These are phyloP conservation scores for Lepidium campestre DNA, from an alignment of 441 rosid species.

Conservation along the genomic window DNA sequence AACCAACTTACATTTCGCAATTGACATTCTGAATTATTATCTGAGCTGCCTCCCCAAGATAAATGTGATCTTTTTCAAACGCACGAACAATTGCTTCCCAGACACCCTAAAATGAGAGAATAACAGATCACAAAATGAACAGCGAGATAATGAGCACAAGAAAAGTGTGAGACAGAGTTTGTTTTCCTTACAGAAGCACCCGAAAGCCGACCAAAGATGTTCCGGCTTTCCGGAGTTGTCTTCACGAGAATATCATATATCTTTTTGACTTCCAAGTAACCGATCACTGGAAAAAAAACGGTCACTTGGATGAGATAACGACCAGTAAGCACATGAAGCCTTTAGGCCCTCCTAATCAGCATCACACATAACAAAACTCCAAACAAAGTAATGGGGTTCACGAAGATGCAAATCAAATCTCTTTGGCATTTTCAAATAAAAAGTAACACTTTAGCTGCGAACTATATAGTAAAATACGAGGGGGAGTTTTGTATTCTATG, in stretches of 20 bases:
- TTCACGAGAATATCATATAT: constrained; percentile 71
- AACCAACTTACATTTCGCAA: constrained; percentile 77
- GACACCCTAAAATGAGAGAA: constrained; percentile 46
- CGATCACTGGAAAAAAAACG: constrained; percentile 46
- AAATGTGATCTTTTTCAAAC: constrained; percentile 82
- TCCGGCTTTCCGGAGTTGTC: constrained; percentile 77
- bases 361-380: neutral
- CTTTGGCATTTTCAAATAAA: neutral
- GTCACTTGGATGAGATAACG: neutral
- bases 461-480: too few relatives aligned
- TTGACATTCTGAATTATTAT: constrained; percentile 82
- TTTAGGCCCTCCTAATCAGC: neutral
- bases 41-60: constrained; percentile 95
- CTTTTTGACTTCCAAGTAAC: constrained; percentile 79
- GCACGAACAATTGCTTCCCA: constrained; percentile 89
- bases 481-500: too few relatives aligned
- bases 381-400: neutral
- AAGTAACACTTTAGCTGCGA: neutral
- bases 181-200: constrained; percentile 78
- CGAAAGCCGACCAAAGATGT: constrained; percentile 89
- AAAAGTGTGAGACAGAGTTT: constrained; percentile 8
- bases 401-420: neutral
- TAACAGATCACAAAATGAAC: neutral
- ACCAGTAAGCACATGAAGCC: neutral
- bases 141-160: neutral